These are phyloP conservation scores for Aspergillus ellipticus DNA, from an alignment of 495 filamentous ascomycete species.

Conservation along the genomic window DNA sequence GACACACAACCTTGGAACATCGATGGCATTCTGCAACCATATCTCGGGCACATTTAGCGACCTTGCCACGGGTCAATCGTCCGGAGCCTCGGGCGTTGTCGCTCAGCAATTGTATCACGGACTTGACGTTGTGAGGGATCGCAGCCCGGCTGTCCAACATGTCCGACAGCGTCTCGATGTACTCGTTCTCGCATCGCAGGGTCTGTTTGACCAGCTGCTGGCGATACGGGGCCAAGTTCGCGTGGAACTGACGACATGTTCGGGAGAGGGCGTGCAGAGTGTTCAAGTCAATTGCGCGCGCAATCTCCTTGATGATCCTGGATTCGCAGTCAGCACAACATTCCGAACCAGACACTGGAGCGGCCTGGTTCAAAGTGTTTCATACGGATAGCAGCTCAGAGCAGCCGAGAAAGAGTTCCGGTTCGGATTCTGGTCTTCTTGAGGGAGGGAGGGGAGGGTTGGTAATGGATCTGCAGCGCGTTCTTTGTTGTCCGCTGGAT, in stretches of 20 bases:
- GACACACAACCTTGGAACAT: constrained; percentile 72
- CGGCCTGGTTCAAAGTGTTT: constrained; percentile 24
- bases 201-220: constrained; percentile 65
- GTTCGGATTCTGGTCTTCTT: constrained; percentile 55
- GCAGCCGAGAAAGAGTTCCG: constrained; percentile 68
- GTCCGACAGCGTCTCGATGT: constrained; percentile 39
- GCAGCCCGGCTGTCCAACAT: constrained; percentile 31
- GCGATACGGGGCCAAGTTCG: constrained; percentile 71
- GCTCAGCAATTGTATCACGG: constrained; percentile 33
- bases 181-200: constrained; percentile 74
- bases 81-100: constrained; percentile 26
- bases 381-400: constrained; percentile 88
- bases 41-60: constrained; percentile 75
- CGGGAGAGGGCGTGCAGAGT: constrained; percentile 74
- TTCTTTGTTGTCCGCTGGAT: constrained; percentile 8
- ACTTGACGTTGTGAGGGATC: constrained; percentile 35
- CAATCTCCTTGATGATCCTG: constrained; percentile 75
- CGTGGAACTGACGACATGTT: constrained; percentile 75
- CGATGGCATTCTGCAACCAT: constrained; percentile 77
- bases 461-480: constrained; percentile 6
- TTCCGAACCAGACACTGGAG: constrained; percentile 14
- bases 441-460: constrained; percentile 14
- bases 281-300: constrained; percentile 75
- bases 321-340: constrained; percentile 20
- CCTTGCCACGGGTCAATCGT: constrained; percentile 58